Percentiles rank a stretch among this genome's conserved stretches.
phyloP scores from a whole-genome alignment of 805 yeast genomes.

The Cyberlindnera americana region DNA sequence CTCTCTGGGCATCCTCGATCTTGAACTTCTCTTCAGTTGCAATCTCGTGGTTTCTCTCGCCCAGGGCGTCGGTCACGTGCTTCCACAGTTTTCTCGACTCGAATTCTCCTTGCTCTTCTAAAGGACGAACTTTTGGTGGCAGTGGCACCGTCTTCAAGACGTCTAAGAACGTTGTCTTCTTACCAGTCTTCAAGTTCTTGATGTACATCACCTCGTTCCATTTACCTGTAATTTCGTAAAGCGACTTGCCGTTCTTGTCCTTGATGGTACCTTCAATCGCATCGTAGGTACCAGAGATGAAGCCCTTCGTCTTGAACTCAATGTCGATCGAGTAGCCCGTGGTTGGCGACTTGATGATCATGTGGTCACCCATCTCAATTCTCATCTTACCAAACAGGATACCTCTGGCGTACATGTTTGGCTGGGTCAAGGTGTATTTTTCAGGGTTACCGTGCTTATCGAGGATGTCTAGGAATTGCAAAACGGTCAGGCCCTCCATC shows the following conservation, averaged over 20 bases:
- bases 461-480: slow-evolving; percentile 60
- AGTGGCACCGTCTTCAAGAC: slow-evolving; percentile 49
- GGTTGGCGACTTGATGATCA: slow-evolving; percentile 64
- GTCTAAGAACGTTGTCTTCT: slow-evolving; percentile 54
- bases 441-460: slow-evolving; percentile 54
- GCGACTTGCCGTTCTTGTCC: slow-evolving; percentile 43
- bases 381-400: slow-evolving; percentile 86
- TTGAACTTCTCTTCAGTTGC: slow-evolving; percentile 88
- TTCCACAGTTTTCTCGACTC: slow-evolving; percentile 87
- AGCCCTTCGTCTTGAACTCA: slow-evolving; percentile 94
- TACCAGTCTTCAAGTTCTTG: slow-evolving; percentile 48
- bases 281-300: slow-evolving; percentile 88
- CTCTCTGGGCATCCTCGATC: slow-evolving; percentile 86
- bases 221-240: slow-evolving; percentile 76
- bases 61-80: slow-evolving; percentile 77
- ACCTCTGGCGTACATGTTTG: slow-evolving; percentile 93
- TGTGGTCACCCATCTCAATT: slow-evolving; percentile 90
- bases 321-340: slow-evolving; percentile 68
- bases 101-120: slow-evolving; percentile 71
- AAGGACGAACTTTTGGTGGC: slow-evolving; percentile 71
- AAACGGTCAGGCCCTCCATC: slow-evolving; percentile 86
- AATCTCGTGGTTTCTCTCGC: slow-evolving; percentile 66
- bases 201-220: slow-evolving; percentile 88
- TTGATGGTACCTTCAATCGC: slow-evolving; percentile 75
- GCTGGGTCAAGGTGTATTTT: slow-evolving; percentile 82